These are phyloP conservation scores for Talaromyces trachyspermus DNA, from an alignment of 495 filamentous ascomycete species.

Conservation along the genomic window DNA sequence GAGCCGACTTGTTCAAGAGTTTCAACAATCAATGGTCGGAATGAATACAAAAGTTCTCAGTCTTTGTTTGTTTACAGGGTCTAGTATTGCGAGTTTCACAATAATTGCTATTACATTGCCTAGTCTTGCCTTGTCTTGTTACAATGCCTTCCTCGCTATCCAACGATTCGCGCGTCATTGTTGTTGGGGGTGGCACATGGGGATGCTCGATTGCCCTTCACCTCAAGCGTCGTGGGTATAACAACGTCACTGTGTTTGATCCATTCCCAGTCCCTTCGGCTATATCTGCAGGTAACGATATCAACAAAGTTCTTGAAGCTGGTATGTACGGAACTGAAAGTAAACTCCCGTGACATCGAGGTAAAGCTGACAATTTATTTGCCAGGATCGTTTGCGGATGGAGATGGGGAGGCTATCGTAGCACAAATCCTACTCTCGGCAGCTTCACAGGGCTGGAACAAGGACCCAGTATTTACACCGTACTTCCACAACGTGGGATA, in stretches of 20 bases:
- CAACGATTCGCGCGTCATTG: not conserved
- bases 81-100: not conserved
- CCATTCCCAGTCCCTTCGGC: conserved; percentile 33
- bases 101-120: not conserved
- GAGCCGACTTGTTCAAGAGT: not conserved
- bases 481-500: conserved; percentile 36
- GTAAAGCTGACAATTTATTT: not conserved
- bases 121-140: not conserved
- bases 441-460: conserved; percentile 27
- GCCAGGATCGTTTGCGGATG: conserved; percentile 4
- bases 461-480: conserved; percentile 36
- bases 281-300: conserved; percentile 38
- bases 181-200: conserved; percentile 32
- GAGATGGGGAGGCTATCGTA: conserved; percentile 13
- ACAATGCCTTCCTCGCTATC: not conserved
- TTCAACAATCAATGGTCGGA: not conserved
- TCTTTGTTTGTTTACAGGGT: not conserved
- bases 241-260: conserved; percentile 39
- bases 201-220: conserved; percentile 40
- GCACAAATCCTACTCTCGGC: not conserved
- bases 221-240: conserved; percentile 36
- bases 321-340: conserved; percentile 23
- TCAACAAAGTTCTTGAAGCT: conserved; percentile 36
- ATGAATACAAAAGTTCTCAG: not conserved
- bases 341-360: not conserved